Evolutionary conservation across 768 basidiomycete species (phyloP).

Genomic region (Ephemerocybe angulata): DNA sequence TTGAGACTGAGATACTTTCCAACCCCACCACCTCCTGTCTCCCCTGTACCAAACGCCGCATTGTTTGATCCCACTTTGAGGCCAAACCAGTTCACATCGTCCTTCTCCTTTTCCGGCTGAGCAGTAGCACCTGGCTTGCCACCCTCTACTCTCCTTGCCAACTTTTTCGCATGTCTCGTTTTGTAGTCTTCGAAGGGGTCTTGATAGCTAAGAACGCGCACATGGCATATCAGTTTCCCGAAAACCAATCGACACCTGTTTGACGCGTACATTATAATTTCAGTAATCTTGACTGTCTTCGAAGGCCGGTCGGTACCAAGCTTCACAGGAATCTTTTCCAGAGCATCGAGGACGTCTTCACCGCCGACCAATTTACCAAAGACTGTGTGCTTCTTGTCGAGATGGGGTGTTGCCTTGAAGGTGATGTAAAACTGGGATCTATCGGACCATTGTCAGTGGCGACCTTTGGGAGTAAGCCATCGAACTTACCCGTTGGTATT

Average conservation of each 20-base stretch:
- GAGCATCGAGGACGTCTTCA: constrained; percentile 79
- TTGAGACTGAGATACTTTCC: constrained; percentile 76
- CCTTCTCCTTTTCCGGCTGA: constrained; percentile 58
- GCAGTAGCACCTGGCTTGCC: constrained; percentile 21
- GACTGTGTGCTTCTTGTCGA: constrained; percentile 93
- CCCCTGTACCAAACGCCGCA: constrained; percentile 26
- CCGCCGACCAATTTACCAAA: constrained; percentile 98
- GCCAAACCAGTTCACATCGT: constrained; percentile 88
- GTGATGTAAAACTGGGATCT: constrained; percentile 95
- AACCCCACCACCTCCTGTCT: constrained; percentile 47
- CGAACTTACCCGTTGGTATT: constrained; percentile 74
- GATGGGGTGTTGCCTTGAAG: constrained; percentile 76
- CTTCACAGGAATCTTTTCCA: constrained; percentile 80
- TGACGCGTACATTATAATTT: constrained; percentile 84
- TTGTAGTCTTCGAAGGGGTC: constrained; percentile 97
- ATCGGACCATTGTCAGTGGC: constrained; percentile 2
- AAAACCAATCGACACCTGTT: too few species aligned
- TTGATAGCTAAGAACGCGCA: constrained; percentile 73
- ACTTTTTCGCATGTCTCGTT: constrained; percentile 71
- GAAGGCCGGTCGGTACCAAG: constrained; percentile 84
- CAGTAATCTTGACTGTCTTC: constrained; percentile 81
- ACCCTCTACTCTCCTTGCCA: constrained; percentile 50
- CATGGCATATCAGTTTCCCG: too few species aligned
- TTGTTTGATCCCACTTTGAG: constrained; percentile 65
- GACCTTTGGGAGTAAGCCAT: not conserved